These are phyloP conservation scores for Wickerhamiella nectarea DNA, from an alignment of 805 yeast genomes.

Conservation along the genomic window DNA sequence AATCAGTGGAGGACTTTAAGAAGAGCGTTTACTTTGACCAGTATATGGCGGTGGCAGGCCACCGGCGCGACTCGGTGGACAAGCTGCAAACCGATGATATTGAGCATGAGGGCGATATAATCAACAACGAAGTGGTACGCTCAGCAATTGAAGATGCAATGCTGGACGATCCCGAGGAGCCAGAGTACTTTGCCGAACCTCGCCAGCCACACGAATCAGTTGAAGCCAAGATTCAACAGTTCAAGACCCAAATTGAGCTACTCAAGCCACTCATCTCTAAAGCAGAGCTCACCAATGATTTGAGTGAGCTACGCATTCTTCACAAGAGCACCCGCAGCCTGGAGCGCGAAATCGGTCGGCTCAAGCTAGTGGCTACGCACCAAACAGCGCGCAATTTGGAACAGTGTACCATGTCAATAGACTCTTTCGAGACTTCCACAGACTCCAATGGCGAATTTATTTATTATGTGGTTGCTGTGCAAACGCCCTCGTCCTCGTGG, in stretches of 20 bases:
- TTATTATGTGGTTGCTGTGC: conserved; percentile 65
- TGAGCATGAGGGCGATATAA: conserved; percentile 14
- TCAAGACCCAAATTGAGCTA: conserved; percentile 47
- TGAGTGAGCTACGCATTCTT: conserved; percentile 52
- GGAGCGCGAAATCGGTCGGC: conserved; percentile 55
- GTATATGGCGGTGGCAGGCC: conserved; percentile 30
- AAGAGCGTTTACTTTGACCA: conserved; percentile 42
- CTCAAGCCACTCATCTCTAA: conserved; percentile 56
- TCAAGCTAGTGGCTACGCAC: conserved; percentile 67
- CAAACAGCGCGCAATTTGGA: conserved; percentile 70
- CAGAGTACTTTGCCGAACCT: conserved; percentile 11
- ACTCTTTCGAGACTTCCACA: conserved; percentile 35
- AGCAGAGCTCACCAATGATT: conserved; percentile 73
- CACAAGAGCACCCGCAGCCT: conserved; percentile 53
- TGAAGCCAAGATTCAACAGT: conserved; percentile 53
- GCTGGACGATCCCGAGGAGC: conserved; percentile 1
- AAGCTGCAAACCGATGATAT: conserved; percentile 22
- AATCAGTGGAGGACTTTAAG: conserved; percentile 48
- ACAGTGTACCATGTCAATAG: conserved; percentile 26
- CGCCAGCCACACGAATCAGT: conserved; percentile 29
- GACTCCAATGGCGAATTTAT: conserved; percentile 46
- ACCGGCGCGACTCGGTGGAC: conserved; percentile 17
- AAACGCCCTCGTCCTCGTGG: conserved; percentile 48
- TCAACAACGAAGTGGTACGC: conserved; percentile 41
- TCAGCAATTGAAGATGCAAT: conserved; percentile 31